Percentiles rank a stretch among this genome's conserved stretches.
Conservation (phyloP, 2,329 filamentous ascomycete genomes). For the Orbilia javanica region DNA sequence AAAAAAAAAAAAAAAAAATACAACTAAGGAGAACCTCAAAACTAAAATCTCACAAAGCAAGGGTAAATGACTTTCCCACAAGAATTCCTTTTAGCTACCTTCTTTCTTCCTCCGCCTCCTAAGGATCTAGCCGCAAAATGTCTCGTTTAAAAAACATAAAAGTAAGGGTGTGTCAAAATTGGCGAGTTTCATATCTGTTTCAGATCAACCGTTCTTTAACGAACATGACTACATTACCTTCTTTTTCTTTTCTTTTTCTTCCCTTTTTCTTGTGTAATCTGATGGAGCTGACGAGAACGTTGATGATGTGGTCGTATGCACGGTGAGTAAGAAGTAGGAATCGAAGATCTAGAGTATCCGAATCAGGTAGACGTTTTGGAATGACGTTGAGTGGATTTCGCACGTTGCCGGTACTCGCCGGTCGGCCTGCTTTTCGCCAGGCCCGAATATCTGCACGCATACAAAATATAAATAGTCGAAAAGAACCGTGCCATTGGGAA, state of each 20-base stretch:
- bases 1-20: too few relatives aligned
- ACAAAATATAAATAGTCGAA: not conserved
- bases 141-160: not conserved
- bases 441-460: conserved; percentile 4
- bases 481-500: not conserved
- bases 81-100: not conserved
- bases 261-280: not conserved
- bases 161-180: conserved; percentile 12
- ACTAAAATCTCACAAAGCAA: conserved; percentile 7
- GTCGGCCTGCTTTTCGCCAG: not conserved
- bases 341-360: not conserved
- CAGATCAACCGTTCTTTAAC: not conserved
- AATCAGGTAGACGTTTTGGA: not conserved
- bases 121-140: conserved; percentile 22
- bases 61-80: not conserved
- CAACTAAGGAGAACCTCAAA: not conserved
- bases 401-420: not conserved
- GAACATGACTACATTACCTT: not conserved
- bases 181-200: conserved; percentile 25
- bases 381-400: not conserved
- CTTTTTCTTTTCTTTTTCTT: not conserved
- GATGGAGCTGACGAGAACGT: not conserved
- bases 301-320: conserved; percentile 16
- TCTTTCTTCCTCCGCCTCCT: too few relatives aligned
- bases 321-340: not conserved